Evolutionary conservation across 2,329 filamentous ascomycete species (phyloP), one percentile per base, ranked within the genome.

Genomic region (Lasiodiplodia sp.): DNA sequence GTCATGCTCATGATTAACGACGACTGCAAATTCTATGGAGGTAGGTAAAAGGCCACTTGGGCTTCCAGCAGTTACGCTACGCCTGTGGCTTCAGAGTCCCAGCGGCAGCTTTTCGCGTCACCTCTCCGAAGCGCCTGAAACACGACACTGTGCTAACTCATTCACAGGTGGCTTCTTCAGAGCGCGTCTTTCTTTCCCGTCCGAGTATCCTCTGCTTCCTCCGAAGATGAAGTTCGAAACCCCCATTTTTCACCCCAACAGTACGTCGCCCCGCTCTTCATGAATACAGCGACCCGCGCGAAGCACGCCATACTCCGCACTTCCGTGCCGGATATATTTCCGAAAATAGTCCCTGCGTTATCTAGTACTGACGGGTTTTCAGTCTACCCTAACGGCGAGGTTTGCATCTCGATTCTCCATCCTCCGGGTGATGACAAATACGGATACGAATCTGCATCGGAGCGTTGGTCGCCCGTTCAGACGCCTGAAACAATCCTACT

Each of bases 1-100:
- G 94, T 98, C 23, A 97, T 97, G 92, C 88, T 99, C 70, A 98
- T 99, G 95, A 95, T 98, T 72, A 93, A 89, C 71, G 94, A 97
- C 75, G 94, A 97, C 77, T 94, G 92, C 82, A 95, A 94, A 82
- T 92, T 92, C 80, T 97, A 97, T 75, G 94, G 94, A 75, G 94
- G 94, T 95, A 82, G 69, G 88, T 82, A 21, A 10, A 31, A 44
- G 37, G n/a, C 4, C 16, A 23, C 8, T 7, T 38, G 21, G 44
- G 8, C 12, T 14, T 8, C 12, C 31, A 16, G 8, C n/a, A 16
- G 11, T 21, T 14, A 7, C 38, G 12, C 23, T 23, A 25, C n/a
- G 28, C 0, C 18, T 8, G 40, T 25, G 12, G 10, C 28, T 12
- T 51, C 40, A 51, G 21, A 18, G 58, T 49, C 11, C 51, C 51